A percentile compares a stretch with the other conserved stretches of the same genome.
These are phyloP conservation scores for Psilocybe cubensis DNA, from an alignment of 768 basidiomycete species.

Conservation along the genomic window DNA sequence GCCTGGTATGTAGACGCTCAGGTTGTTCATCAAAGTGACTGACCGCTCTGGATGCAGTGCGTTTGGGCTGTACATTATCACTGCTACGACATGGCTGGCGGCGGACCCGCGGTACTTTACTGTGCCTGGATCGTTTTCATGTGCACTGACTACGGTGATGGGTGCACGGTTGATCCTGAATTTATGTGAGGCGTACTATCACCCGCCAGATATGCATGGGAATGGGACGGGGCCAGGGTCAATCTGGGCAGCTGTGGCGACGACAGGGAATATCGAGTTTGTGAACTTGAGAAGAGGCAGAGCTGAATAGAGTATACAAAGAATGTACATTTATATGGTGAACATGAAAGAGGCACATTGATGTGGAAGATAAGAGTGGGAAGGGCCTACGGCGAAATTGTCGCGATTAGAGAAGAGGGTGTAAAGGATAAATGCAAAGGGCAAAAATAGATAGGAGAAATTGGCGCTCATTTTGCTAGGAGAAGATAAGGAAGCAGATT, in stretches of 20 bases:
- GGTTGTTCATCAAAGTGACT: no score
- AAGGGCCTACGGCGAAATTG: no score
- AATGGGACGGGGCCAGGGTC: conserved; percentile 6
- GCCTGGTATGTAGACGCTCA: conserved; percentile 28
- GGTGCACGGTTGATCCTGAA: conserved; percentile 34
- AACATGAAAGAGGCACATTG: no score
- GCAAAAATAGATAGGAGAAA: no score
- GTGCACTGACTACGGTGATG: conserved; percentile 27
- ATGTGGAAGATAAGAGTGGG: no score
- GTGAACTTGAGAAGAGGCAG: background rate
- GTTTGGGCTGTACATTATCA: conserved; percentile 26
- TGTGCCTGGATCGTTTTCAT: conserved; percentile 27
- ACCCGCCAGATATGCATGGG: conserved; percentile 6
- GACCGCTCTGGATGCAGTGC: no score
- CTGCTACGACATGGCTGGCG: conserved; percentile 27
- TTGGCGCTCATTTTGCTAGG: background rate
- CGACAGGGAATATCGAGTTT: conserved; percentile 12
- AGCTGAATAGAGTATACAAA: no score
- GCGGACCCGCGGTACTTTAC: conserved; percentile 24
- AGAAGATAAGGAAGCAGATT: background rate
- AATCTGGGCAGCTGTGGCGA: conserved; percentile 18
- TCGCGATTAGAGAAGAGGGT: no score
- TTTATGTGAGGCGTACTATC: conserved; percentile 29
- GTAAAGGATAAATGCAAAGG: no score
- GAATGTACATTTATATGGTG: no score